phyloP scores from a whole-genome alignment of 2,329 filamentous ascomycete species.

The Geoglossum cookeanum region DNA sequence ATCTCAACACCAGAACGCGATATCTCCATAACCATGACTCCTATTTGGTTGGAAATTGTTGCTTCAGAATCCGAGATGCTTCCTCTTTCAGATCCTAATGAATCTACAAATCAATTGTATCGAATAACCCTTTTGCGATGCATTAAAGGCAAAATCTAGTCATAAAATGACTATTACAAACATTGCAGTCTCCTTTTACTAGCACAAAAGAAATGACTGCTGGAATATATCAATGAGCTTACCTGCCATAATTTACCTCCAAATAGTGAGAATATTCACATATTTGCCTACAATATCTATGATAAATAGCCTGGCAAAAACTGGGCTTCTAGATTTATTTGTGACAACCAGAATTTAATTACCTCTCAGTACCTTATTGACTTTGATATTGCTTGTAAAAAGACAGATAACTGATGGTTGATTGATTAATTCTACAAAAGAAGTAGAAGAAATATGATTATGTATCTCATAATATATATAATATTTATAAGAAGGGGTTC shows the following conservation, averaged over 20 bases:
- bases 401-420: not conserved
- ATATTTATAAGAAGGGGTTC: not conserved
- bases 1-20: not conserved
- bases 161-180: not conserved
- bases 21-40: not conserved
- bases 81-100: not conserved
- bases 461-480: not conserved
- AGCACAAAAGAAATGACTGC: not conserved
- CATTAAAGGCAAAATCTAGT: not conserved
- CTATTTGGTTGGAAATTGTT: not conserved
- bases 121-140: not conserved
- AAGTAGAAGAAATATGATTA: not conserved
- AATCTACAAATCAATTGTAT: not conserved
- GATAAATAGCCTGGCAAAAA: not conserved
- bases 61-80: not conserved
- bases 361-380: not conserved
- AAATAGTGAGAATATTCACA: not conserved
- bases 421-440: not conserved
- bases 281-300: not conserved
- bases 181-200: not conserved
- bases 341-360: not conserved
- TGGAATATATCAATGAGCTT: not conserved
- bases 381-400: not conserved
- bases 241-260: not conserved
- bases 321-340: not conserved